A percentile compares a stretch with the other conserved stretches of the same genome.
phyloP scores from a whole-genome alignment of 2,329 filamentous ascomycete genomes.

The Scedosporium apiospermum region DNA sequence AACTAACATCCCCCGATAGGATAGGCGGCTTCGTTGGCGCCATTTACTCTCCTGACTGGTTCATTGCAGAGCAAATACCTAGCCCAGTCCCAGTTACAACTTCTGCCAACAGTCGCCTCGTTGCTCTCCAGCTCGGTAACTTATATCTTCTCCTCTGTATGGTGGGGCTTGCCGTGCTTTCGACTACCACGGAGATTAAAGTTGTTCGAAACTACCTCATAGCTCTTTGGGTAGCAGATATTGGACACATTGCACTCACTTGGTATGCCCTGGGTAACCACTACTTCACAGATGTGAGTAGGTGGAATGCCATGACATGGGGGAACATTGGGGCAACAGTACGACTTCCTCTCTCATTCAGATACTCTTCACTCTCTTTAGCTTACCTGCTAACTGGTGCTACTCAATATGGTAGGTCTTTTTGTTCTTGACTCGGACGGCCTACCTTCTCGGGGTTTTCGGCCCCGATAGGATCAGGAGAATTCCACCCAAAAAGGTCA shows the following conservation, averaged over 20 bases:
- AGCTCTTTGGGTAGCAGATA: constrained; percentile 55
- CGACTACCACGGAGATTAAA: constrained; percentile 52
- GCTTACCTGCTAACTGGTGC: neutral
- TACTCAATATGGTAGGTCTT: constrained; percentile 27
- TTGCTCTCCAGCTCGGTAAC: constrained; percentile 61
- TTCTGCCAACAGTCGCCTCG: constrained; percentile 39
- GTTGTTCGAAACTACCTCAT: constrained; percentile 60
- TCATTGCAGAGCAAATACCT: constrained; percentile 53
- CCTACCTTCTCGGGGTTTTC: constrained; percentile 52
- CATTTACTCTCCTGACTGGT: constrained; percentile 48
- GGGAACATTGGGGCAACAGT: constrained; percentile 62
- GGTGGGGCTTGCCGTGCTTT: constrained; percentile 53
- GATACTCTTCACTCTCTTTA: neutral
- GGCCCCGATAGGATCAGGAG: constrained; percentile 30
- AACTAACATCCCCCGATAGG: constrained; percentile 24
- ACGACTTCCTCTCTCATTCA: constrained; percentile 16
- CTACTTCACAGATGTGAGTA: constrained; percentile 38
- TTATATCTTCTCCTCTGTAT: constrained; percentile 57
- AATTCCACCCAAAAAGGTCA: neutral
- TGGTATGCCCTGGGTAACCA: constrained; percentile 48
- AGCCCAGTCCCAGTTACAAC: constrained; percentile 21
- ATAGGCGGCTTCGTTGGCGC: constrained; percentile 49
- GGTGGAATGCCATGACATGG: constrained; percentile 64
- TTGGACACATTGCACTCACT: constrained; percentile 57
- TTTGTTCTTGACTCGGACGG: constrained; percentile 44